Base-by-base conservation (phyloP, 108 stramenopile genomes). In the Cylindrotheca closterium region DNA sequence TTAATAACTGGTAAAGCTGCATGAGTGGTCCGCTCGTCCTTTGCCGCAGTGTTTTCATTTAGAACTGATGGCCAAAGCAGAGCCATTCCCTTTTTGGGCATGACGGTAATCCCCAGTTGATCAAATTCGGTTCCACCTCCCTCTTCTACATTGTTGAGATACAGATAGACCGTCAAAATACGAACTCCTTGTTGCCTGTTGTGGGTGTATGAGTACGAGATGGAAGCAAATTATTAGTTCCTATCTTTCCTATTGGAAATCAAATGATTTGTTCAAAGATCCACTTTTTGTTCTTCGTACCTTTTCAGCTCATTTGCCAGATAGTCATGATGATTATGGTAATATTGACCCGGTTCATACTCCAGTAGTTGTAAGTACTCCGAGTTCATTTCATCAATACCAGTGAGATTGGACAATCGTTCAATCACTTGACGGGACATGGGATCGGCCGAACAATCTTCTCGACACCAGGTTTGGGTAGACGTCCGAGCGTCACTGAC, bases 91-190 rank as follows among this genome's bases (percentile, higher is more conserved):
- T 74, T 80, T 49, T 89, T 91, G 19, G 93, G 92, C 34, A 57
- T 73, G 2, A 94, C 85, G 15, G 85, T 83, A 15, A 93, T 32
- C 25, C 83, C 67, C 30, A 86, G 60, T 24, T 70, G 22, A 28
- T 86, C 79, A 63, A 97, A 97, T 22, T 75, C 61, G 3, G 96
- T 97, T 4, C 84, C 96, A 10, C 96, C 96, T 8, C 96, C 96
- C 23, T 78, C 87, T 52, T 95, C 94, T 2, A 97, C 96, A 31
- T 95, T 88, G 29, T 86, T 82, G 29, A 94, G 74, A 55, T 96
- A 96, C 7, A 70, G 60, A 21, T 55, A 76, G 19, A 77, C 78
- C 21, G 87, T 89, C 30, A 88, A 51, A 32, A 92, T 83, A 26
- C 93, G 76, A 0, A 79, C 78, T 2, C 93, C 93, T 49, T 63